Evolutionary conservation across 108 stramenopile species (phyloP), one percentile per base, ranked within the genome.

Genomic region (Nitzschia putrida): DNA sequence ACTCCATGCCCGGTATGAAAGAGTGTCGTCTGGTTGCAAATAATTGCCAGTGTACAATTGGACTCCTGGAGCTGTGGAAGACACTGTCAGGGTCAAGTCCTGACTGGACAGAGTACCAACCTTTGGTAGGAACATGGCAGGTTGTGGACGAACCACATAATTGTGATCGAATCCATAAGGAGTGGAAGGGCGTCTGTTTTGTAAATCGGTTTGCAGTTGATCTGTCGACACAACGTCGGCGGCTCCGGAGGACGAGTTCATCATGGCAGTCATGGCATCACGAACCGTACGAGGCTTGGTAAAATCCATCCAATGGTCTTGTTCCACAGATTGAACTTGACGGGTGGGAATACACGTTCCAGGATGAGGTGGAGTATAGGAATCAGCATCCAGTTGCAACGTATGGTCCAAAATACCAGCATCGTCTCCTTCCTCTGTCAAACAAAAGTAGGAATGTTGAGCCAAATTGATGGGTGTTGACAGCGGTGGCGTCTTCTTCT

Each of bases 31-130:
- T 40, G 78, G 78, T 49, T 73, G 71, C 50, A 94, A 68, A 56
- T 81, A 92, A 63, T 96, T 96, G 18, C 83, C 82, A 16, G 95
- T 92, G 71, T 96, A 96, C 8, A 93, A 45, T 61, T 96, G 95
- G 7, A 96, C 81, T 22, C 95, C 95, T 24, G 95, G 95, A 22
- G 91, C 82, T 49, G 76, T 79, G 23, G 95, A 52, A 20, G 63
- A 72, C 10, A 94, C 77, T 3, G 76, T 69, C 39, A 94, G 59
- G 10, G 72, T 37, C 54, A 82, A 38, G 66, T n/a, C 16, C 20
- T 67, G 26, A 73, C 18, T 51, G 44, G 50, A 37, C 38, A 65
- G n/a, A 64, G 22, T 47, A 64, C 59, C 66, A 61, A 68, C 57
- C 58, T 72, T 51, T 14, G 60, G 74, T 14, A 75, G 43, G 2